Base-by-base conservation (phyloP, 2,329 filamentous ascomycete species). In the Chaetomium olivaceum region DNA sequence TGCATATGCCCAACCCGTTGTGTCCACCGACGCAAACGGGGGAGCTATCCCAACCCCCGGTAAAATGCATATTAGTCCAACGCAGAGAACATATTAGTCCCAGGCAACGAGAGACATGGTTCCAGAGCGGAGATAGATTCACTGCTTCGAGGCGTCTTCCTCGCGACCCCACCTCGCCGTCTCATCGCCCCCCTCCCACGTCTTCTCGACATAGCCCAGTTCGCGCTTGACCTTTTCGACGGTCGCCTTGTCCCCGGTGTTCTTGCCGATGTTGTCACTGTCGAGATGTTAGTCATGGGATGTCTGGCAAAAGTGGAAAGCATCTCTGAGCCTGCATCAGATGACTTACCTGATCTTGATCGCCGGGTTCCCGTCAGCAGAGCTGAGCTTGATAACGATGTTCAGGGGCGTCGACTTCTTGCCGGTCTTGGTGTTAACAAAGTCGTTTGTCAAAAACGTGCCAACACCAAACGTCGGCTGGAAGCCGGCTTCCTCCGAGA, bases 361-460 rank as follows among this genome's bases (percentile, higher is more conserved):
- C 2, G 95, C 93, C 0, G 90, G 87, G 56, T 89, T 86, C 6
- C 93, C 93, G 16, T 83, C 87, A 0, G 93, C 95, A 11, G 91
- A 93, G 68, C 91, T 92, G 67, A 99, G 85, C 80, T 99, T 99
- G 80, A 99, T 97, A 71, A 99, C 95, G 73, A 99, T 99, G 74
- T 99, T 99, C 62, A 99, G 81, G 0, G 95, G 95, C 19, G 89
- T 87, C 0, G 93, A 97, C 79, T 97, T 98, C 71, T 88, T 87
- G 48, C 89, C 89, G 0, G 89, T 91, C 43, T 83, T 87, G 67
- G 85, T 80, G 70, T 90, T 87, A n/a, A 80, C 81, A 76, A 95
- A 99, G 77, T 99, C 95, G 74, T 99, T 97, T 4, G 95, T 99
- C 73, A 99, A 84, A 78, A 92, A 98, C 0, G 95, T 99, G 4